phyloP scores from a whole-genome alignment of 306 rosid species.

The Begonia masoniana region DNA sequence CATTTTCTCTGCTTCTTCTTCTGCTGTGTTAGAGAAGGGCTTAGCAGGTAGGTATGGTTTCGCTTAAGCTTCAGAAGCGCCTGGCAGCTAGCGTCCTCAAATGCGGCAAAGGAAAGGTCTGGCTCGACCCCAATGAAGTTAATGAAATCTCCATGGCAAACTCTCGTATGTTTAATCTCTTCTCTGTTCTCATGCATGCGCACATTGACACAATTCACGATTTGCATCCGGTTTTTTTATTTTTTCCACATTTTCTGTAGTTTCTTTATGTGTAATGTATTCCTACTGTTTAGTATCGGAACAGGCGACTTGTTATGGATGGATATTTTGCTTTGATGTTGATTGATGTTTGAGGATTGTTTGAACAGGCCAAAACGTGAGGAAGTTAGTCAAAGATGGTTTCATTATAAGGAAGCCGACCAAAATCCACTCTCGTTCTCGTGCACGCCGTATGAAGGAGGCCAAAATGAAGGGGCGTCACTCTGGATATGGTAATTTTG shows the following conservation, averaged over 20 bases:
- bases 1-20: neutral
- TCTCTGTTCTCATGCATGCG: neutral
- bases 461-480: conserved; percentile 96
- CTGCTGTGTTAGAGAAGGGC: neutral
- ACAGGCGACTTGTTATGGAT: neutral
- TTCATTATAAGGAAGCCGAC: conserved; percentile 94
- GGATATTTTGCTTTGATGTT: neutral
- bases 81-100: conserved; percentile 87
- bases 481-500: conserved; percentile 75
- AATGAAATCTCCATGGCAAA: conserved; percentile 97
- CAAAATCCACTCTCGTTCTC: conserved; percentile 92
- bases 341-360: neutral
- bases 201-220: neutral
- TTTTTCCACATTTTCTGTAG: no score
- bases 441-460: conserved; percentile 89
- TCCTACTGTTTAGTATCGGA: no score
- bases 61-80: conserved; percentile 92
- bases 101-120: conserved; percentile 91
- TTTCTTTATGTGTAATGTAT: neutral
- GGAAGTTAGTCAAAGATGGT: conserved; percentile 97
- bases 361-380: conserved; percentile 67
- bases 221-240: neutral
- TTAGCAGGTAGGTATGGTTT: conserved; percentile 43
- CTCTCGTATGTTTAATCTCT: conserved; percentile 39
- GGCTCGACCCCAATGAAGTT: conserved; percentile 96